These are phyloP conservation scores for Pelargonium cotyledonis DNA, from an alignment of 441 rosid species.

Conservation along the genomic window DNA sequence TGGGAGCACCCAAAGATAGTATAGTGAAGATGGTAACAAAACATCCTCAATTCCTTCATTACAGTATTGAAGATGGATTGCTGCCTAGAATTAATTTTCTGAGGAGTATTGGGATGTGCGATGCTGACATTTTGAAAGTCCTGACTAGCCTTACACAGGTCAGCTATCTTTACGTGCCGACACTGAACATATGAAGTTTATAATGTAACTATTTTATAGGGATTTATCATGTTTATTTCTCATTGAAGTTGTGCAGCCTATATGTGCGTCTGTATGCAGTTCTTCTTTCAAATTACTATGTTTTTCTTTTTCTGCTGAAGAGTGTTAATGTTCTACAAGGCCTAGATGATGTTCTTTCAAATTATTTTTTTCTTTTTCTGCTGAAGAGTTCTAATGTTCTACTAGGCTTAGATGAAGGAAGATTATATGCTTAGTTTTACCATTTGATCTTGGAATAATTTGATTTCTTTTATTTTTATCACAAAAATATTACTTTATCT, in stretches of 20 bases:
- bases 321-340: background rate
- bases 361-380: background rate
- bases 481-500: background rate
- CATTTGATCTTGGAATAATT: background rate
- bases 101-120: conserved; percentile 75
- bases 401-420: conserved; percentile 1
- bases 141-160: conserved; percentile 95
- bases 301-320: conserved; percentile 2
- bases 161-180: conserved; percentile 13
- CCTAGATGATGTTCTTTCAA: background rate
- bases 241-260: background rate
- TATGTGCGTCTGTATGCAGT: background rate
- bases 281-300: background rate
- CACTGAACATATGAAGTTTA: conserved; percentile 2
- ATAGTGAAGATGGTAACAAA: conserved; percentile 86
- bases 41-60: conserved; percentile 93
- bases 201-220: background rate
- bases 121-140: conserved; percentile 84
- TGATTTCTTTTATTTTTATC: conserved; percentile 5
- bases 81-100: conserved; percentile 87
- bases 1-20: conserved; percentile 87
- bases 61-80: conserved; percentile 84
- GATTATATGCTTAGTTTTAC: background rate
- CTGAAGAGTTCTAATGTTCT: background rate
- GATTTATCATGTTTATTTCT: background rate